These are phyloP conservation scores for Echinochloa phyllopogon DNA, from an alignment of 176 grass and related monocot species.

Conservation along the genomic window DNA sequence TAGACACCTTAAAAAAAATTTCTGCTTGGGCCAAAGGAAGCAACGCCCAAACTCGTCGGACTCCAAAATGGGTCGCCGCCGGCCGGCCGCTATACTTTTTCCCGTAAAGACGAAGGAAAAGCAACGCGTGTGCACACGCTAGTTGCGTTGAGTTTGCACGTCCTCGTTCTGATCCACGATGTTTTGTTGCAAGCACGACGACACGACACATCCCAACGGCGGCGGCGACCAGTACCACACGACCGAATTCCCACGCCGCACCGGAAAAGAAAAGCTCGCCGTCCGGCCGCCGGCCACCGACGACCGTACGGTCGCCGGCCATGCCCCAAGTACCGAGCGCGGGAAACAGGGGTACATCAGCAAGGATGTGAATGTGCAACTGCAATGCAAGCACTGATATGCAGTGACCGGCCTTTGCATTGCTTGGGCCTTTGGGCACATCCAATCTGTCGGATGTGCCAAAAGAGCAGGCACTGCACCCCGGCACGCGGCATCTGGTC, in stretches of 20 bases:
- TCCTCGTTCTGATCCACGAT: slow-evolving; percentile 5
- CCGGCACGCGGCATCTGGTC: neutral
- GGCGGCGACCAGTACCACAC: neutral
- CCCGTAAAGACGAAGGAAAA: neutral
- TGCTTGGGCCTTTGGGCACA: neutral
- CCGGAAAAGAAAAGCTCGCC: neutral
- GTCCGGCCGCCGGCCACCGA: neutral
- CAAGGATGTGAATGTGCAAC: too few relatives aligned
- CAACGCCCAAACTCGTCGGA: neutral
- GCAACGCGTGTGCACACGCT: neutral
- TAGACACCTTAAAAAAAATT: too few relatives aligned
- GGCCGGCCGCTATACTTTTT: neutral
- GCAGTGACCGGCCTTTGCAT: too few relatives aligned
- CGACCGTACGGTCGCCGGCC: too few relatives aligned
- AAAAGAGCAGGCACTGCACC: neutral
- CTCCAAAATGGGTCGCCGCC: neutral
- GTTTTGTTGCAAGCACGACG: neutral
- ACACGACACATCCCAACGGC: neutral
- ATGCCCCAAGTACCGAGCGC: neutral
- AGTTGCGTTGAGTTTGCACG: too few relatives aligned
- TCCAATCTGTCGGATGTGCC: neutral
- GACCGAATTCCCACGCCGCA: neutral
- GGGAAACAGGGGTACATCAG: neutral
- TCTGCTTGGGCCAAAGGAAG: neutral
- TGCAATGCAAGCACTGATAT: too few relatives aligned